Percentiles rank a stretch among this genome's conserved stretches.
Evolutionary conservation across 768 basidiomycete genomes (phyloP).

Genomic region (Xerocomus potaroensis): DNA sequence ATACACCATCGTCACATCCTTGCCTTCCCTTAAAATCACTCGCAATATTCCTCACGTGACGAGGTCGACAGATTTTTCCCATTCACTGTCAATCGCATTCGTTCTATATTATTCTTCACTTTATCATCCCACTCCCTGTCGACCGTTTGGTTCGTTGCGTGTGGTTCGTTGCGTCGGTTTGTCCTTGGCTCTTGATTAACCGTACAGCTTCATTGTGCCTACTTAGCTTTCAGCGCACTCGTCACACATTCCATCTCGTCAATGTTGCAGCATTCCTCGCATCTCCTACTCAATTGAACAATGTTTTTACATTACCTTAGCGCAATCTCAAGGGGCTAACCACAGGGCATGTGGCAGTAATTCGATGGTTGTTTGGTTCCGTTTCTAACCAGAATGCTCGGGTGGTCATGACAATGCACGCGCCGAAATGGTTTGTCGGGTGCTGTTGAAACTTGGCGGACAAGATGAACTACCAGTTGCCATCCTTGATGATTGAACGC

Average conservation of each 20-base stretch:
- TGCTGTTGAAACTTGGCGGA: no score
- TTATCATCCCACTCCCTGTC: constrained; percentile 49
- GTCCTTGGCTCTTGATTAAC: constrained; percentile 22
- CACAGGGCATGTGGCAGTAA: constrained; percentile 22
- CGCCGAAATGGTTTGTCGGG: no score
- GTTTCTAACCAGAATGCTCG: constrained; percentile 10
- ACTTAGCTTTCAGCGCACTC: constrained; percentile 28
- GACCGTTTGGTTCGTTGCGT: constrained; percentile 34
- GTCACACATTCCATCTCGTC: constrained; percentile 32
- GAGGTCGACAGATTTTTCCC: constrained; percentile 51
- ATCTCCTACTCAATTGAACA: constrained; percentile 37
- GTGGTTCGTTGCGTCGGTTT: constrained; percentile 32
- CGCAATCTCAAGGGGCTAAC: constrained; percentile 27
- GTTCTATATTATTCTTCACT: constrained; percentile 81
- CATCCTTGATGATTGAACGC: no score
- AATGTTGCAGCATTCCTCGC: constrained; percentile 45
- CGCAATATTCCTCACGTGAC: constrained; percentile 45
- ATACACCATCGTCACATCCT: constrained; percentile 49
- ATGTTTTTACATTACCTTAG: constrained; percentile 36
- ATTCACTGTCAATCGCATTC: constrained; percentile 45
- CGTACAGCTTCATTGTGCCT: constrained; percentile 28
- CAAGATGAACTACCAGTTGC: no score
- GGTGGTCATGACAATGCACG: constrained; percentile 16
- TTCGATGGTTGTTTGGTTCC: constrained; percentile 5
- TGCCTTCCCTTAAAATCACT: constrained; percentile 39